Conservation (phyloP, 257 asterid species). For the Penstemon eatonii region DNA sequence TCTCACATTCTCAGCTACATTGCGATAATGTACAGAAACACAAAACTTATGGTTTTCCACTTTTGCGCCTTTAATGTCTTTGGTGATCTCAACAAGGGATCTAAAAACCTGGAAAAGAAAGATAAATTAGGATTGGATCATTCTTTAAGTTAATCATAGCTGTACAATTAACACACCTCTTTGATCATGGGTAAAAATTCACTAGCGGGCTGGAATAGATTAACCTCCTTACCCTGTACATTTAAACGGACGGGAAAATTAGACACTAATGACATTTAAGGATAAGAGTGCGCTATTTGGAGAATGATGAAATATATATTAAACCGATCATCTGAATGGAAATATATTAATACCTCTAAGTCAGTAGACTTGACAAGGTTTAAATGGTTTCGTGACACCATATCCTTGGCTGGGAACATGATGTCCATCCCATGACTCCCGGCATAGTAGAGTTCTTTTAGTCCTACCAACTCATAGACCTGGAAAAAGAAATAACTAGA, state of each 20-base stretch:
- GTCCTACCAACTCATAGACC: conserved; percentile 82
- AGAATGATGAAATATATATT: too few relatives aligned
- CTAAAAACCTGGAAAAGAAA: conserved; percentile 54
- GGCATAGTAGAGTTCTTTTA: conserved; percentile 83
- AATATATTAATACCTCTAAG: conserved; percentile 40
- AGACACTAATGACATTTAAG: not conserved
- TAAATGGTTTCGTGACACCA: conserved; percentile 23
- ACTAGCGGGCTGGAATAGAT: conserved; percentile 86
- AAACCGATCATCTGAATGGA: not conserved
- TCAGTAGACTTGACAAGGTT: conserved; percentile 50
- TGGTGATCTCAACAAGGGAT: conserved; percentile 60
- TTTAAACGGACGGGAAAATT: conserved; percentile 2
- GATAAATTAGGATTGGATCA: conserved; percentile 1
- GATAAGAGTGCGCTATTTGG: too few relatives aligned
- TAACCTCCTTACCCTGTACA: conserved; percentile 69
- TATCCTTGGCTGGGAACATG: conserved; percentile 58
- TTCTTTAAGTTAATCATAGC: not conserved
- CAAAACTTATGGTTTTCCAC: conserved; percentile 95
- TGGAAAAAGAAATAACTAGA: conserved; percentile 24
- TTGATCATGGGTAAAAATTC: conserved; percentile 84
- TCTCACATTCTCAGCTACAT: conserved; percentile 79
- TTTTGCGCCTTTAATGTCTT: conserved; percentile 72
- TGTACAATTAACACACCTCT: conserved; percentile 52
- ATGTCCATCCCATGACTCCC: conserved; percentile 99
- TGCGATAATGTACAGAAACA: conserved; percentile 87